phyloP scores from a whole-genome alignment of 2,329 filamentous ascomycete species.

The Neonectria hederae region DNA sequence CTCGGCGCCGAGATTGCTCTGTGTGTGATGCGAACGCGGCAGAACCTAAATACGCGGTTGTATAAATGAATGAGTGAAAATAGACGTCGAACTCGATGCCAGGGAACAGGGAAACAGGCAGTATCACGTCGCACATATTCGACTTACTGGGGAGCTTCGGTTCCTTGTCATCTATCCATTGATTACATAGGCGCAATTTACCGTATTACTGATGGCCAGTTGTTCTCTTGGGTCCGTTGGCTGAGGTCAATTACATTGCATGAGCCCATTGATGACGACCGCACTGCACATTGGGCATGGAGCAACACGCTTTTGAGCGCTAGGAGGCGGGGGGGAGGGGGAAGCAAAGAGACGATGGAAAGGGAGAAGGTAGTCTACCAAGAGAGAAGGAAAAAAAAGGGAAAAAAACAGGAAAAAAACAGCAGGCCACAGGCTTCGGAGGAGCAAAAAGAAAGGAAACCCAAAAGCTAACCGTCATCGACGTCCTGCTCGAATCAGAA shows the following conservation, averaged over 20 bases:
- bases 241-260: background rate
- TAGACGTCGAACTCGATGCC: conserved; percentile 2
- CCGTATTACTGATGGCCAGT: background rate
- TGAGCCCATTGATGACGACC: conserved; percentile 6
- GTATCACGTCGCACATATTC: background rate
- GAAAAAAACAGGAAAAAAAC: conserved; percentile 10
- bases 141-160: background rate
- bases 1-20: conserved; percentile 14
- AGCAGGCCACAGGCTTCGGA: background rate
- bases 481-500: conserved; percentile 27
- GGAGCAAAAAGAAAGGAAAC: conserved; percentile 14
- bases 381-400: background rate
- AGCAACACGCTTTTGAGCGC: background rate
- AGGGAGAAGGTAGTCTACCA: conserved; percentile 1
- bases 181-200: too few species aligned
- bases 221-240: too few species aligned
- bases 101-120: background rate
- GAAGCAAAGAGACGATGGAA: background rate
- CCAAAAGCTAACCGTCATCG: conserved; percentile 17
- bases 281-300: background rate
- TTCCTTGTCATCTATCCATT: too few species aligned
- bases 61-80: conserved; percentile 10
- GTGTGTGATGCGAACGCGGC: conserved; percentile 4
- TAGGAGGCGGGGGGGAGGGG: background rate
- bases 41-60: background rate